Percentiles rank a stretch among this genome's conserved stretches.
Evolutionary conservation across 2,329 filamentous ascomycete genomes (phyloP).

Genomic region (Fusarium devonianum): DNA sequence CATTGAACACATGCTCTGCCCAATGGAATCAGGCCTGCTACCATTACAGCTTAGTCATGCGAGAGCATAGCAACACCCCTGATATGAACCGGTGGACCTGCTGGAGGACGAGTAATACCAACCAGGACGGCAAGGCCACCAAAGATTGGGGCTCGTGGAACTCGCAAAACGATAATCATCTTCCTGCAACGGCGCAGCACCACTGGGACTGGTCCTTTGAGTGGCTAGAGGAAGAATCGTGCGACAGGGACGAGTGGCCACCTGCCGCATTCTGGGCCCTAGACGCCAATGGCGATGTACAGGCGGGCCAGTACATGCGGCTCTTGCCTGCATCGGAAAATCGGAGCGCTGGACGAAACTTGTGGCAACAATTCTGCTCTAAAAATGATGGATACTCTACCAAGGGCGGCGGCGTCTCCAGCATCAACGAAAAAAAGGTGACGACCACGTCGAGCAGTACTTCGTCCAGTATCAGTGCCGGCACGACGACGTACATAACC

Average conservation of each 20-base stretch:
- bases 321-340: no score
- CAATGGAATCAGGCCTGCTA: slow-evolving; percentile 3
- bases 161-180: neutral
- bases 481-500: neutral
- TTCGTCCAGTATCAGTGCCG: neutral
- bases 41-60: slow-evolving; percentile 5
- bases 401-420: neutral
- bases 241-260: neutral
- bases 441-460: neutral
- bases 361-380: neutral
- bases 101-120: neutral
- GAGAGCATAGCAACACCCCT: neutral
- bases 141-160: neutral
- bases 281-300: neutral
- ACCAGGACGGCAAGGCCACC: neutral
- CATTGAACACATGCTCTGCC: slow-evolving; percentile 1
- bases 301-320: no score
- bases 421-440: neutral
- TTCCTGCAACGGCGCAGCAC: neutral
- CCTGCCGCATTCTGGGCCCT: neutral
- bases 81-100: neutral
- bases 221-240: neutral
- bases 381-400: neutral
- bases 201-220: neutral
- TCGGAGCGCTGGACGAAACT: neutral